These are phyloP conservation scores for Solanum pennellii DNA, from an alignment of 257 asterid species.

Conservation along the genomic window DNA sequence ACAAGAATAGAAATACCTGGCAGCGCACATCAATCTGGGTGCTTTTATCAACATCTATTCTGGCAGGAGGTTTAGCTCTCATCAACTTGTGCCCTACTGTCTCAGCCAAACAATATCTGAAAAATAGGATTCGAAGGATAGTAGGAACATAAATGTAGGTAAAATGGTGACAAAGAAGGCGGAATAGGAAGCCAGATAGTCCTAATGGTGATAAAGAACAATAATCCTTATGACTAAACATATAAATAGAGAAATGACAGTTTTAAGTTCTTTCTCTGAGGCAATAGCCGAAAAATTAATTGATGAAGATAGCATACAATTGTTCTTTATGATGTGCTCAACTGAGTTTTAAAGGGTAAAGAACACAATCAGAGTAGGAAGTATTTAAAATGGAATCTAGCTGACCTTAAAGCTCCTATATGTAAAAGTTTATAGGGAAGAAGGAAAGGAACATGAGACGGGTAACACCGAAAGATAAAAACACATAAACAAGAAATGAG, in stretches of 20 bases:
- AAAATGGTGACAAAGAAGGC: not conserved
- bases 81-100: slow-evolving; percentile 69
- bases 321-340: not conserved
- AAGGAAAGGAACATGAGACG: not conserved
- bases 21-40: slow-evolving; percentile 74
- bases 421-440: not conserved
- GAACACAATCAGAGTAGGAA: not conserved
- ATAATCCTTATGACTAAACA: not conserved
- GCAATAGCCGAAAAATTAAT: not conserved
- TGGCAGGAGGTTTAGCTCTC: slow-evolving; percentile 65
- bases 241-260: not conserved
- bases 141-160: not conserved
- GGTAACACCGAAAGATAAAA: not conserved
- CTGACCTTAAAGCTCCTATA: not conserved
- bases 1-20: slow-evolving; percentile 41
- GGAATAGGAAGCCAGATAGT: not conserved
- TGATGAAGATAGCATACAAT: not conserved
- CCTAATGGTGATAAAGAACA: not conserved
- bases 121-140: not conserved
- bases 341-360: not conserved
- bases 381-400: not conserved
- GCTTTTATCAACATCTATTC: slow-evolving; percentile 42
- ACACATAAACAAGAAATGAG: not conserved
- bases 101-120: slow-evolving; percentile 77
- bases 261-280: not conserved